These are phyloP conservation scores for Solanum hybrid DNA, from an alignment of 305 asterid species.

Conservation along the genomic window DNA sequence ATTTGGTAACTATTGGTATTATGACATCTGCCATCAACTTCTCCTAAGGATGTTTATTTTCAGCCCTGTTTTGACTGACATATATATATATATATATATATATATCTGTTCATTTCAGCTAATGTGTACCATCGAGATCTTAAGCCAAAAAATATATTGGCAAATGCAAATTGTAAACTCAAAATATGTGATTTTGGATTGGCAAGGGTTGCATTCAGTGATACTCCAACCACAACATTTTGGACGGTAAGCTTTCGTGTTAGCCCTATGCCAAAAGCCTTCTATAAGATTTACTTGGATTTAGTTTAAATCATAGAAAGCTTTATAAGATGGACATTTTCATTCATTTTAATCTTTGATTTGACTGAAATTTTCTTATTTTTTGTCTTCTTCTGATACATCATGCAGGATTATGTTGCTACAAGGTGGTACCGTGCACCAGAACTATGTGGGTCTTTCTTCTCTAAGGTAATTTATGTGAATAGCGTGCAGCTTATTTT, in stretches of 20 bases:
- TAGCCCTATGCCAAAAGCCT: background rate
- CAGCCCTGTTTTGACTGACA: background rate
- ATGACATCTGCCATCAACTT: background rate
- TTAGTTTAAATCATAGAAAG: background rate
- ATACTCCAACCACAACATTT: slow-evolving; percentile 77
- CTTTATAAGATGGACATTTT: background rate
- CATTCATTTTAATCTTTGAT: background rate
- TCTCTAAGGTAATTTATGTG: slow-evolving; percentile 55
- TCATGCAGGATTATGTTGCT: slow-evolving; percentile 58
- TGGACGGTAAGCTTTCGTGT: slow-evolving; percentile 68
- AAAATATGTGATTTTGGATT: slow-evolving; percentile 94
- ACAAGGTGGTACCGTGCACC: slow-evolving; percentile 97
- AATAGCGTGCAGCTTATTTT: slow-evolving; percentile 4
- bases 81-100: too few species aligned
- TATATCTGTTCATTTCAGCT: slow-evolving; percentile 42
- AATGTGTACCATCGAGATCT: slow-evolving; percentile 93
- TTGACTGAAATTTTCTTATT: background rate
- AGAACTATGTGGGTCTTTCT: slow-evolving; percentile 87
- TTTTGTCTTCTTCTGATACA: background rate
- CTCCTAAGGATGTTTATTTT: background rate
- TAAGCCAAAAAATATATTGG: slow-evolving; percentile 95
- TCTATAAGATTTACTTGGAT: background rate
- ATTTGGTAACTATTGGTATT: background rate
- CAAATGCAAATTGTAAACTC: slow-evolving; percentile 98
- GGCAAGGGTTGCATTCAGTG: slow-evolving; percentile 92